Evolutionary conservation across 768 basidiomycete species (phyloP).

Genomic region (Kondoa subrosea): DNA sequence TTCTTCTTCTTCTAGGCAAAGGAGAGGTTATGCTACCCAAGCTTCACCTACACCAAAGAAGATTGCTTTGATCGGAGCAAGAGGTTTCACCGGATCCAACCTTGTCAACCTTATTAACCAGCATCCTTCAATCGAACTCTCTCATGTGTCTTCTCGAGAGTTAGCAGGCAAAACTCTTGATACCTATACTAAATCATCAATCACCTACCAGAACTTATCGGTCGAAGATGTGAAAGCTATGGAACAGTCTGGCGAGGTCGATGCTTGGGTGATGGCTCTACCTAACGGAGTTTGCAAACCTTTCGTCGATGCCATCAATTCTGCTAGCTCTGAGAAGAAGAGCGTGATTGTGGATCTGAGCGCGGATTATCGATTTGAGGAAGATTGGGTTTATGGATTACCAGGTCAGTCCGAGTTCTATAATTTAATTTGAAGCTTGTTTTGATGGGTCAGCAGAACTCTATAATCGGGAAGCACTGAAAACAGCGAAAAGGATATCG

Average conservation of each 20-base stretch:
- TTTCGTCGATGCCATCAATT: conserved; percentile 82
- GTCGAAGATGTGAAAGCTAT: conserved; percentile 62
- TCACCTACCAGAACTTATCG: conserved; percentile 68
- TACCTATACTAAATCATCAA: conserved; percentile 56
- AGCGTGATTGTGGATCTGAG: conserved; percentile 82
- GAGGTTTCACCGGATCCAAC: conserved; percentile 88
- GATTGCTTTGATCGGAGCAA: conserved; percentile 84
- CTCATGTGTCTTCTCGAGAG: conserved; percentile 93
- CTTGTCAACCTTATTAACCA: conserved; percentile 64
- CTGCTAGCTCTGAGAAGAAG: conserved; percentile 38
- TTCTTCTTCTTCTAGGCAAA: conserved; percentile 34
- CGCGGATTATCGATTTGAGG: conserved; percentile 90
- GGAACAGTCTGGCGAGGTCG: conserved; percentile 77
- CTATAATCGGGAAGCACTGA: conserved; percentile 56
- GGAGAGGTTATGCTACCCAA: conserved; percentile 47
- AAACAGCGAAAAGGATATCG: conserved; percentile 63
- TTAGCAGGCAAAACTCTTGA: conserved; percentile 64
- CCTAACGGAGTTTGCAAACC: conserved; percentile 96
- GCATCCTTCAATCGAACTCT: conserved; percentile 76
- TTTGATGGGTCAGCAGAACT: conserved; percentile 46
- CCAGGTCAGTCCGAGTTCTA: conserved; percentile 68
- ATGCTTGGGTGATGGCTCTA: conserved; percentile 97
- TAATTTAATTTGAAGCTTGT: conserved; percentile 13
- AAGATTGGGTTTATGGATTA: conserved; percentile 90
- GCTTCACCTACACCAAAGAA: conserved; percentile 47